Evolutionary conservation across 768 basidiomycete genomes (phyloP).

Genomic region (Asterophora lycoperdoides): DNA sequence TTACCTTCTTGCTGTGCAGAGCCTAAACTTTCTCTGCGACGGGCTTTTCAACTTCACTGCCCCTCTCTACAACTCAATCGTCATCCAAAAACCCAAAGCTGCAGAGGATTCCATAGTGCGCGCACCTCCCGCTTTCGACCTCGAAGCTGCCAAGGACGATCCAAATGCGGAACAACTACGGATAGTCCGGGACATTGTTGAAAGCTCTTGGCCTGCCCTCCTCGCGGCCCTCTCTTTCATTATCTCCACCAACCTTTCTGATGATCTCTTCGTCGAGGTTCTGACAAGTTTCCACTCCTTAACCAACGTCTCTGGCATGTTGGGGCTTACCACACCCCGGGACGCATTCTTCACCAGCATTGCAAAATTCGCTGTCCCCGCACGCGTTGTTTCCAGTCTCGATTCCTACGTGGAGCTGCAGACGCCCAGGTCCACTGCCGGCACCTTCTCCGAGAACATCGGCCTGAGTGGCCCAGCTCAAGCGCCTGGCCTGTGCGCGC

Average conservation of each 20-base stretch:
- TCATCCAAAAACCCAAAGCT: constrained; percentile 58
- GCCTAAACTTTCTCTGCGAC: constrained; percentile 80
- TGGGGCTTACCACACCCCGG: constrained; percentile 81
- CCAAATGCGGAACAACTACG: constrained; percentile 52
- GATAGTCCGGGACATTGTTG: constrained; percentile 73
- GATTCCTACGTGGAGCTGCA: constrained; percentile 50
- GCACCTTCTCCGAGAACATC: constrained; percentile 59
- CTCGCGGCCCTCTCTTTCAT: constrained; percentile 88
- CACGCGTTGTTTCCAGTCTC: constrained; percentile 80
- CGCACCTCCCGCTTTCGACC: constrained; percentile 70
- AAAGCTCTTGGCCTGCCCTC: constrained; percentile 87
- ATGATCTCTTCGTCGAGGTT: constrained; percentile 86
- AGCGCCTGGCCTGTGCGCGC: constrained; percentile 76
- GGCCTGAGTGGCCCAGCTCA: constrained; percentile 51
- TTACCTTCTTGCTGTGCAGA: constrained; percentile 88
- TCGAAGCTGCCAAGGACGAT: constrained; percentile 45
- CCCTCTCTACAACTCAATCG: constrained; percentile 69
- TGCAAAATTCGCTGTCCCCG: constrained; percentile 90
- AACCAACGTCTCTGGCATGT: constrained; percentile 84
- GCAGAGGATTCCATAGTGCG: constrained; percentile 63
- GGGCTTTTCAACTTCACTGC: constrained; percentile 74
- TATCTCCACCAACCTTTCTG: constrained; percentile 86
- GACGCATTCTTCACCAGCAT: constrained; percentile 91
- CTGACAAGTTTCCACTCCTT: constrained; percentile 79
- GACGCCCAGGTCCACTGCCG: constrained; percentile 56